phyloP scores from a whole-genome alignment of 108 stramenopile species.

The Nannochloropsis salina region DNA sequence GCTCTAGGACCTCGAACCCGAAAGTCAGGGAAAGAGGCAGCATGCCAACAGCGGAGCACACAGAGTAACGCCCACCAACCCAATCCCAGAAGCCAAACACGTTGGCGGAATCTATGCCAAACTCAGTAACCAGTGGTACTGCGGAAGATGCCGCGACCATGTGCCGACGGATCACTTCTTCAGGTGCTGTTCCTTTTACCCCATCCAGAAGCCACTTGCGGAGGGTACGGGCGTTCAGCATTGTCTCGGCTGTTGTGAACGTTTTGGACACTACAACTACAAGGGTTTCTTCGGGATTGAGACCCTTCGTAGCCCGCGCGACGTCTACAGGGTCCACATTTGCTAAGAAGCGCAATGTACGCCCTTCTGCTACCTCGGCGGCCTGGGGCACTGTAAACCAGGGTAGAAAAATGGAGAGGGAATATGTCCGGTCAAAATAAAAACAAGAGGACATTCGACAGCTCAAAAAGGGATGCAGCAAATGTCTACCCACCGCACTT shows the following conservation, averaged over 20 bases:
- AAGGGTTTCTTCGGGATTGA: slow-evolving; percentile 68
- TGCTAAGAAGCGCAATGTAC: slow-evolving; percentile 83
- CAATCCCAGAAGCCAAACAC: slow-evolving; percentile 95
- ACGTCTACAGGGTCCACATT: slow-evolving; percentile 99
- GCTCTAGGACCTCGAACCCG: slow-evolving; percentile 62
- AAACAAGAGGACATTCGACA: background rate
- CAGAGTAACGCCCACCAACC: slow-evolving; percentile 85
- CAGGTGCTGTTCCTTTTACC: slow-evolving; percentile 58
- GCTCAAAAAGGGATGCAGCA: background rate
- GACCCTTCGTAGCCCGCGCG: slow-evolving; percentile 77
- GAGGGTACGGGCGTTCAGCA: slow-evolving; percentile 96
- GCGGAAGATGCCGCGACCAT: slow-evolving; percentile 65
- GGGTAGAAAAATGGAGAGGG: background rate
- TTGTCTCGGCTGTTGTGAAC: slow-evolving; percentile 99
- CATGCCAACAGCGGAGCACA: slow-evolving; percentile 63
- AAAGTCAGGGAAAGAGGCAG: slow-evolving; percentile 84
- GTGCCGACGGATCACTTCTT: slow-evolving; percentile 86
- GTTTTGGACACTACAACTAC: slow-evolving; percentile 95
- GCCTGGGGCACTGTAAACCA: background rate
- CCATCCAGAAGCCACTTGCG: slow-evolving; percentile 93
- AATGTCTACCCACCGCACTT: slow-evolving; percentile 12
- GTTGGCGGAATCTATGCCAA: slow-evolving; percentile 72
- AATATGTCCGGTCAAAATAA: background rate
- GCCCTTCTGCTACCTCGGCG: slow-evolving; percentile 65
- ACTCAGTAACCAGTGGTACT: slow-evolving; percentile 18